A percentile compares a stretch with the other conserved stretches of the same genome.
phyloP scores from a whole-genome alignment of 1,284 basidiomycete genomes.

The Tylopilus orsonianus region DNA sequence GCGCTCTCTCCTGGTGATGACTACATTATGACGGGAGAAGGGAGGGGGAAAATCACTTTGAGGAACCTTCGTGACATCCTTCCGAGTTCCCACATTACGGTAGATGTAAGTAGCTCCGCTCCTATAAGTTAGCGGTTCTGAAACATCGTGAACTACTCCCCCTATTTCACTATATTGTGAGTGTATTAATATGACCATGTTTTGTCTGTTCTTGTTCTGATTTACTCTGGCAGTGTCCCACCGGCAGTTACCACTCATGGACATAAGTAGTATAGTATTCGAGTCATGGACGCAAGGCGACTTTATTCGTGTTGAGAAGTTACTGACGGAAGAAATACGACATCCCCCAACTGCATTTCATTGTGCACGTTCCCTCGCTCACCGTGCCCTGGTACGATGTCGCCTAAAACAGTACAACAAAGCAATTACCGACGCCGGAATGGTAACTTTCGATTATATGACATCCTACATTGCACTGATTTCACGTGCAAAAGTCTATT shows the following conservation, averaged over 20 bases:
- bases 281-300: background rate
- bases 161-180: background rate
- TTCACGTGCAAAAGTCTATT: constrained; percentile 1
- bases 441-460: background rate
- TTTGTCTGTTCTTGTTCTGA: background rate
- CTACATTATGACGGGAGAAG: constrained; percentile 1
- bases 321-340: background rate
- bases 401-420: background rate
- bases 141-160: background rate
- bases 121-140: background rate
- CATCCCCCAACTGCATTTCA: background rate
- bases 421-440: constrained; percentile 1
- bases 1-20: background rate
- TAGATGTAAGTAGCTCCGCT: background rate
- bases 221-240: background rate
- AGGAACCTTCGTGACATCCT: background rate
- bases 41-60: background rate
- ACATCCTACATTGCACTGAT: background rate
- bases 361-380: background rate
- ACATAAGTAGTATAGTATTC: background rate
- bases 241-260: background rate
- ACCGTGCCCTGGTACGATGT: background rate
- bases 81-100: background rate
- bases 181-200: background rate
- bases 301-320: background rate